Conservation (phyloP, 2,329 filamentous ascomycete species). For the Daldinia sp. region DNA sequence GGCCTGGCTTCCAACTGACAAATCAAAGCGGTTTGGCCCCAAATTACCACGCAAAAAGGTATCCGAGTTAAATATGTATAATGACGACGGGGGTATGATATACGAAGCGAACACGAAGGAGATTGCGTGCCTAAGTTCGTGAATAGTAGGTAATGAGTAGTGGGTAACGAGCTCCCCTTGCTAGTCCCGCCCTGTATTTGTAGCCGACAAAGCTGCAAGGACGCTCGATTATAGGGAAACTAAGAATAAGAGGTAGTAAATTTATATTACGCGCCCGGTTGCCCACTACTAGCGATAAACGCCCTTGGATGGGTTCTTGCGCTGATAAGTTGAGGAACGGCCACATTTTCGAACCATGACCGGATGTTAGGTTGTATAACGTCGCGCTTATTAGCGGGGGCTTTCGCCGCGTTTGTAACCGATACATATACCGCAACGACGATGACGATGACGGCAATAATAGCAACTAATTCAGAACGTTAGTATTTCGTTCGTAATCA, state of each 20-base stretch:
- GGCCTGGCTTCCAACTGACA: slow-evolving; percentile 19
- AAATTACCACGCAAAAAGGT: slow-evolving; percentile 32
- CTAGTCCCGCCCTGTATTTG: background rate
- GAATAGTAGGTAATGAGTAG: background rate
- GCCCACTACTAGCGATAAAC: slow-evolving; percentile 5
- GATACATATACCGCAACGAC: slow-evolving; percentile 51
- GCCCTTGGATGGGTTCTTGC: slow-evolving; percentile 38
- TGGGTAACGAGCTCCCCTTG: background rate
- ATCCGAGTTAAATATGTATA: slow-evolving; percentile 38
- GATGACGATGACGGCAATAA: slow-evolving; percentile 62
- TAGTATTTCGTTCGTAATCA: slow-evolving; percentile 32
- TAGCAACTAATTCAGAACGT: slow-evolving; percentile 53
- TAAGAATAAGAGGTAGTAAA: background rate
- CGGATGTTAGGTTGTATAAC: slow-evolving; percentile 34
- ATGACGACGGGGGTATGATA: slow-evolving; percentile 26
- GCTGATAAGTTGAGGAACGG: slow-evolving; percentile 34
- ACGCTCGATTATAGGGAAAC: background rate
- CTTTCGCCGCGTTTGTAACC: slow-evolving; percentile 20
- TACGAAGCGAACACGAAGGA: slow-evolving; percentile 42
- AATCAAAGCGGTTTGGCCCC: slow-evolving; percentile 2
- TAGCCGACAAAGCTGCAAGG: background rate
- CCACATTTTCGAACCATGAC: slow-evolving; percentile 32
- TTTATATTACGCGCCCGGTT: slow-evolving; percentile 14
- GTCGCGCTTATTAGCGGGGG: slow-evolving; percentile 33
- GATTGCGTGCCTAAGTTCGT: slow-evolving; percentile 35